Evolutionary conservation across 495 filamentous ascomycete genomes (phyloP).

Genomic region (Lepraria neglecta): DNA sequence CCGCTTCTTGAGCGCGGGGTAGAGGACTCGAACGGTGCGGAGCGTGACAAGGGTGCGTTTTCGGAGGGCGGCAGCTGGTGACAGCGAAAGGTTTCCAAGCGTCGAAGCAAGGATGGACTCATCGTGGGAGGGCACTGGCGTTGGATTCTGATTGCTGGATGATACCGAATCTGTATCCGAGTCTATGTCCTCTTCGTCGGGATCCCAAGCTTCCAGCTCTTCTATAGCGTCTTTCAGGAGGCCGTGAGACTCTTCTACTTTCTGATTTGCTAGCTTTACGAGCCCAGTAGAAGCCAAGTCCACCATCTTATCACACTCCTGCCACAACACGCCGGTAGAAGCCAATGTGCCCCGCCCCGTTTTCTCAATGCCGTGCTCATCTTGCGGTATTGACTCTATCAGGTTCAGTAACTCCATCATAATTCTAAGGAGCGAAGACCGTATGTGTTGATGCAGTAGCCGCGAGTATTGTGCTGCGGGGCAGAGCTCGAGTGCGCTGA

Average conservation of each 20-base stretch:
- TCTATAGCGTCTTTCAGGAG: slow-evolving; percentile 71
- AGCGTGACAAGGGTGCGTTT: slow-evolving; percentile 7
- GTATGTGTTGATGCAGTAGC: slow-evolving; percentile 49
- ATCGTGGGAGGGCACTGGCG: background rate
- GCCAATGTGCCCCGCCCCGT: slow-evolving; percentile 26
- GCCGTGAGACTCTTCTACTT: slow-evolving; percentile 60
- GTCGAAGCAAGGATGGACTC: background rate
- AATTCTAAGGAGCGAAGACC: slow-evolving; percentile 31
- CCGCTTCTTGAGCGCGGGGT: slow-evolving; percentile 26
- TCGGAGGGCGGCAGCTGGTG: background rate
- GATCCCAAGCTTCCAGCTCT: slow-evolving; percentile 79
- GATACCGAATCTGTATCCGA: slow-evolving; percentile 37
- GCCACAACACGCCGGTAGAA: slow-evolving; percentile 46
- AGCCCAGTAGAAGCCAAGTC: slow-evolving; percentile 58
- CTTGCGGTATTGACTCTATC: slow-evolving; percentile 28
- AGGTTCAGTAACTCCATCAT: slow-evolving; percentile 39
- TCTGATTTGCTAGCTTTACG: slow-evolving; percentile 52
- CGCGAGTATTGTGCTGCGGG: slow-evolving; percentile 51
- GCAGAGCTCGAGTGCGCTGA: slow-evolving; percentile 61
- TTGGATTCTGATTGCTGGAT: slow-evolving; percentile 24
- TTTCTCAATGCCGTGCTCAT: slow-evolving; percentile 29
- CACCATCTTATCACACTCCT: slow-evolving; percentile 65
- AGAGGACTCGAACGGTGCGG: slow-evolving; percentile 22
- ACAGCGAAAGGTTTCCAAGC: background rate
- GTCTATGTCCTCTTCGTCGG: slow-evolving; percentile 51